Evolutionary conservation across 139 green algal species (phyloP).

Genomic region (Coelastrella sp.): DNA sequence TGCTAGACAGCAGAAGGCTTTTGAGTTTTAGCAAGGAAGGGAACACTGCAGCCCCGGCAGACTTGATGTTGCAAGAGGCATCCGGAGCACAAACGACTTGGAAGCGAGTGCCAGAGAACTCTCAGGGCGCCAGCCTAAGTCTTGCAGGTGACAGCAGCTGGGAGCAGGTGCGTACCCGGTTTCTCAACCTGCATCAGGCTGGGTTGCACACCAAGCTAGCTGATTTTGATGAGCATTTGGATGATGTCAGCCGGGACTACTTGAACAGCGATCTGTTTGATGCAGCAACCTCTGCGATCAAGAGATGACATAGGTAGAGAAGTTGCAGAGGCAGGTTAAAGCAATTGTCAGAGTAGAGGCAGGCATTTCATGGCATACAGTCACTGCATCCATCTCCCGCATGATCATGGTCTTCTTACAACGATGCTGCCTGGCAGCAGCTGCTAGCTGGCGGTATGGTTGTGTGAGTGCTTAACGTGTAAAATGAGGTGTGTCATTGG

Average conservation of each 20-base stretch:
- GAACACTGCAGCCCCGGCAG: not conserved
- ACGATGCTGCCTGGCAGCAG: too few species aligned
- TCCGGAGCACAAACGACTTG: not conserved
- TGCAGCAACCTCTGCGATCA: not conserved
- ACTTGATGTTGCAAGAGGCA: slow-evolving; percentile 31
- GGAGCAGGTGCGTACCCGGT: slow-evolving; percentile 23
- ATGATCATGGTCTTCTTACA: too few species aligned
- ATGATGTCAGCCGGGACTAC: slow-evolving; percentile 49
- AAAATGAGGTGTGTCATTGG: too few species aligned
- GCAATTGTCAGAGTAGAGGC: too few species aligned
- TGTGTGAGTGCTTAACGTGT: too few species aligned
- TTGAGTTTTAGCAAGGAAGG: slow-evolving; percentile 32
- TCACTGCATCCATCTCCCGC: too few species aligned
- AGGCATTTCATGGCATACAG: too few species aligned
- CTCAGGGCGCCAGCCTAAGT: not conserved
- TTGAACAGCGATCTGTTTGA: slow-evolving; percentile 32
- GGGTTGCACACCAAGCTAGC: slow-evolving; percentile 18
- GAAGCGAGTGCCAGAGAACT: slow-evolving; percentile 9
- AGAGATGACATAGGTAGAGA: too few species aligned
- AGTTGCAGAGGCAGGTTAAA: too few species aligned
- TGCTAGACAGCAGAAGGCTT: slow-evolving; percentile 42
- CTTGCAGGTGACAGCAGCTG: slow-evolving; percentile 21
- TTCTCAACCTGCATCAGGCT: slow-evolving; percentile 32
- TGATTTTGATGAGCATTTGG: slow-evolving; percentile 58
- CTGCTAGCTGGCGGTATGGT: too few species aligned